Evolutionary conservation across 1,284 basidiomycete species (phyloP).

Genomic region (Albatrellus sp.): DNA sequence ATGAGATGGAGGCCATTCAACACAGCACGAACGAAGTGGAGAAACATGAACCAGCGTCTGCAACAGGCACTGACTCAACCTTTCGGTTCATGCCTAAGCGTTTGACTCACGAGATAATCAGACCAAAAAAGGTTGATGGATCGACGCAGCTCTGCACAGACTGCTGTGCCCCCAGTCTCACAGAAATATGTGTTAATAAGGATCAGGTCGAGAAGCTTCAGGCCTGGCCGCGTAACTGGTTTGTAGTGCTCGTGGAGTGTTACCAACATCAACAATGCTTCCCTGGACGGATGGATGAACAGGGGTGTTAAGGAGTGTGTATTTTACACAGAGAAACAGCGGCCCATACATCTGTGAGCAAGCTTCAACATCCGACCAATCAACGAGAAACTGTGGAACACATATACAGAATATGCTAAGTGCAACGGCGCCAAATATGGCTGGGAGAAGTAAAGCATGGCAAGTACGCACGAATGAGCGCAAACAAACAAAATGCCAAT

Average conservation of each 20-base stretch:
- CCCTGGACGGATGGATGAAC: constrained; percentile 79
- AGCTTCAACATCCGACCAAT: too few relatives aligned
- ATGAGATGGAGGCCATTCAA: constrained; percentile 63
- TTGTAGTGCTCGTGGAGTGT: constrained; percentile 67
- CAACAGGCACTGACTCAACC: constrained; percentile 16
- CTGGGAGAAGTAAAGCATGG: constrained; percentile 49
- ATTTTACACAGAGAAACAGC: constrained; percentile 55
- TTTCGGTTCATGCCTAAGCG: constrained; percentile 10
- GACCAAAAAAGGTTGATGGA: constrained; percentile 26
- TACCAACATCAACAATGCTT: constrained; percentile 81
- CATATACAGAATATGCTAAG: constrained; percentile 49
- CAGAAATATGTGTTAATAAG: constrained; percentile 96
- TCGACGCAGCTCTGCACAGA: constrained; percentile 85
- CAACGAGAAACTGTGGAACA: too few relatives aligned
- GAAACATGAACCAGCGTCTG: constrained; percentile 38
- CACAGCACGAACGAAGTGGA: constrained; percentile 70
- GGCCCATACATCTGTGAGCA: constrained; percentile 30
- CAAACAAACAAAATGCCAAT: constrained; percentile 51
- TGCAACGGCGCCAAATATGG: constrained; percentile 47
- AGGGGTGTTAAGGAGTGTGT: constrained; percentile 49
- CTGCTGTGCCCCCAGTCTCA: constrained; percentile 84
- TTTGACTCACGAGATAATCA: neutral
- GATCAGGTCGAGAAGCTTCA: constrained; percentile 79
- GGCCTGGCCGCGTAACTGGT: constrained; percentile 65
- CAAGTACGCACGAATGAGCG: constrained; percentile 42